Percentiles rank a stretch among this genome's conserved stretches.
phyloP scores from a whole-genome alignment of 306 rosid genomes.

The Acacia crassicarpa region DNA sequence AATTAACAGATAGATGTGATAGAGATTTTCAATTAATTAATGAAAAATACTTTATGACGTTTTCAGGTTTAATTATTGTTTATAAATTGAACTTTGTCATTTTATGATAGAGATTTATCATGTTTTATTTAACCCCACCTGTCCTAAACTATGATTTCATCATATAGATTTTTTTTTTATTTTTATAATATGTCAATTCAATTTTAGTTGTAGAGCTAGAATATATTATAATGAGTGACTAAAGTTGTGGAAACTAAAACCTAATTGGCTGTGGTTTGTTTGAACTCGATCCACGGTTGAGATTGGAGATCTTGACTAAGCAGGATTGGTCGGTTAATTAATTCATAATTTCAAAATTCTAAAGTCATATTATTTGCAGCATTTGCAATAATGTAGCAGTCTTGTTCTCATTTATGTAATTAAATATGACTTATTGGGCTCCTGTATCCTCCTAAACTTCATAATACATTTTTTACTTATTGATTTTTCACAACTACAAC shows the following conservation, averaged over 20 bases:
- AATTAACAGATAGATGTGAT: no score
- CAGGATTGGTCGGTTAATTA: background rate
- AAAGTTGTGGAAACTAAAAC: background rate
- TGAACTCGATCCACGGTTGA: background rate
- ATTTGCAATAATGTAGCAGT: background rate
- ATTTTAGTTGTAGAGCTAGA: background rate
- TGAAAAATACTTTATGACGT: no score
- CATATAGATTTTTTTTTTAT: background rate
- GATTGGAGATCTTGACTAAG: no score
- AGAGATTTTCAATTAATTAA: no score
- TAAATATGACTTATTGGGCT: background rate
- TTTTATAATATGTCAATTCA: background rate
- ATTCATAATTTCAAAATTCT: no score
- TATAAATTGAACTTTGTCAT: background rate
- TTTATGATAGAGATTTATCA: background rate
- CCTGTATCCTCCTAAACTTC: background rate
- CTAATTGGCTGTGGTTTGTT: background rate
- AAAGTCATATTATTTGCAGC: background rate
- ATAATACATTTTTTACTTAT: no score
- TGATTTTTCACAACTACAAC: no score
- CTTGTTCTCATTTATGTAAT: background rate
- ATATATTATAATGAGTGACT: background rate
- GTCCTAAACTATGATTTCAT: background rate
- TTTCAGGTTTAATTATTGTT: no score
- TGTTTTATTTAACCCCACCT: background rate